A percentile compares a stretch with the other conserved stretches of the same genome.
phyloP scores from a whole-genome alignment of 441 rosid genomes.

The Euphorbia celastroides region DNA sequence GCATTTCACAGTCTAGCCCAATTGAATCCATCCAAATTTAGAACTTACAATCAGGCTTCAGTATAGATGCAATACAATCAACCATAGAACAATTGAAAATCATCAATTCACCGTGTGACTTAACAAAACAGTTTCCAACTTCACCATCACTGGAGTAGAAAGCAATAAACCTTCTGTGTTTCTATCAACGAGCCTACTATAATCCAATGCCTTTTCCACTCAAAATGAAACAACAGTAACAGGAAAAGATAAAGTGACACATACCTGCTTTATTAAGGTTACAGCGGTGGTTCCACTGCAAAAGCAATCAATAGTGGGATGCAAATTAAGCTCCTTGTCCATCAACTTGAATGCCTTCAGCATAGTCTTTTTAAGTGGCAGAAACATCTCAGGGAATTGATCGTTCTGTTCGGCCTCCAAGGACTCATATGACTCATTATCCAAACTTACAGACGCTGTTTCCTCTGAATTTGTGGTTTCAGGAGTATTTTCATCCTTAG shows the following conservation, averaged over 20 bases:
- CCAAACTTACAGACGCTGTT: constrained; percentile 44
- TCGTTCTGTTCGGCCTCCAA: constrained; percentile 48
- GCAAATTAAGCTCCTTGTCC: constrained; percentile 89
- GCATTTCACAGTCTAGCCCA: not conserved
- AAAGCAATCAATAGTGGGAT: constrained; percentile 87
- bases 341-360: constrained; percentile 83
- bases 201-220: constrained; percentile 3
- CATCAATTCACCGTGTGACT: not conserved
- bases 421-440: constrained; percentile 52
- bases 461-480: constrained; percentile 51
- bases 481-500: constrained; percentile 33
- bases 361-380: constrained; percentile 64
- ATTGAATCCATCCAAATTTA: not conserved
- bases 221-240: not conserved
- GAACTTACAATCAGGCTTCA: no score
- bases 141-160: not conserved
- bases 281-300: constrained; percentile 98
- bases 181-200: no score
- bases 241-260: no score
- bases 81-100: not conserved
- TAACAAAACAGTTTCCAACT: not conserved
- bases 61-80: not conserved
- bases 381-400: constrained; percentile 51
- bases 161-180: not conserved
- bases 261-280: constrained; percentile 89